Evolutionary conservation across 1,284 basidiomycete genomes (phyloP), one percentile per base, ranked within the genome.

Genomic region (Bjerkandera adusta): DNA sequence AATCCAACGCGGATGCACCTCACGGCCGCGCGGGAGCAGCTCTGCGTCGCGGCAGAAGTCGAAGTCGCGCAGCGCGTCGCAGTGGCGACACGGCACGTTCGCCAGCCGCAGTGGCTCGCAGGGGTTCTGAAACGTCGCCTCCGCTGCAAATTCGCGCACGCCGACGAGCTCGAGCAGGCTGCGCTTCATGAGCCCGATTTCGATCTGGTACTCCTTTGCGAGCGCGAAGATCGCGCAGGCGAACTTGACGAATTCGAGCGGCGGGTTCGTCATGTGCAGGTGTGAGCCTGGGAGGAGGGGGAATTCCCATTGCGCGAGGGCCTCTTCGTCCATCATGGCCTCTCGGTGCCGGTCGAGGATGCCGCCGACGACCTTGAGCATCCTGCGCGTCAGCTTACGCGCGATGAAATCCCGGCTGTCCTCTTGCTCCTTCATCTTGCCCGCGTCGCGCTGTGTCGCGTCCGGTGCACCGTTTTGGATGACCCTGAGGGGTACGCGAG

Each of bases 11-110:
- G 75, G 52, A 20, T 60, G 68, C 7, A 73, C 63, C 18, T 75
- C 70, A 30, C 70, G 65, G 25, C 75, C 62, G 54, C 73, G 72
- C 0, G 89, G 86, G 41, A 93, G 72, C 34, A 97, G 77, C 52
- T 94, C 91, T 5, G 85, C 76, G 65, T 97, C 95, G n/a, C 95
- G 81, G 63, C 94, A 97, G 55, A 98, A 87, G 64, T 99, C 96
- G 55, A 99, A 89, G 64, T 95, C 92, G 15, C 91, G 83, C 50
- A 96, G 79, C 18, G 79, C 74, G 65, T 95, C 95, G 70, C 97
- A 99, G 59, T 88, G 83, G 44, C 79, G 81, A 66, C 97, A 99
- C 21, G 95, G 89, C 21, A 98, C 89, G 63, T 92, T 91, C 20
- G 85, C 77, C 21, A 98, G 68, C 55, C 88, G 87, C 52, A 98